Conservation (phyloP, 768 basidiomycete genomes). For the Steccherinum ochraceum region DNA sequence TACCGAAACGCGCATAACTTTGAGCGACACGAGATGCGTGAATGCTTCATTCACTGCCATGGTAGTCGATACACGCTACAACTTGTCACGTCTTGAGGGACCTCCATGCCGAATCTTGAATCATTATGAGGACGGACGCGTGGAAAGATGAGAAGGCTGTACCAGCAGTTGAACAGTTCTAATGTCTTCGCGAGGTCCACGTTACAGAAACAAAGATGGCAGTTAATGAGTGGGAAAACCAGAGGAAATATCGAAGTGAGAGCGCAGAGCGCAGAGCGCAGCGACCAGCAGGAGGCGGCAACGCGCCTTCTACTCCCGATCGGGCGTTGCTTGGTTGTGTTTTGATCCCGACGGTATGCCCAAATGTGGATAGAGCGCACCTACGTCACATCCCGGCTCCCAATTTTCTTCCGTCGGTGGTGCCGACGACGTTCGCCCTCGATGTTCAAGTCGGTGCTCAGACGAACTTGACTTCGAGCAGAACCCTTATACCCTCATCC, state of each 20-base stretch:
- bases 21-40: slow-evolving; percentile 66
- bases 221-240: no score
- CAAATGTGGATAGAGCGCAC: neutral
- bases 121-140: neutral
- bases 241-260: no score
- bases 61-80: neutral
- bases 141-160: neutral
- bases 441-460: no score
- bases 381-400: neutral
- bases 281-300: neutral
- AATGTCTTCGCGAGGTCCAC: neutral
- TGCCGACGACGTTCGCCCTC: neutral
- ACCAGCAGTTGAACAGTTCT: neutral
- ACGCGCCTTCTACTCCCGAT: neutral
- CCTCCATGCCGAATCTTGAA: neutral
- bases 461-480: no score
- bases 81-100: neutral
- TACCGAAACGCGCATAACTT: slow-evolving; percentile 87
- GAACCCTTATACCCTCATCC: neutral
- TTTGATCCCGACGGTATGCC: neutral
- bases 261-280: neutral
- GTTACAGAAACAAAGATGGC: neutral
- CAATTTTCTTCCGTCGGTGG: neutral
- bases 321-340: neutral
- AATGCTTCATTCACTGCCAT: slow-evolving; percentile 37